Evolutionary conservation across 805 yeast species (phyloP).

Genomic region (Blastobotrys mokoenaii): DNA sequence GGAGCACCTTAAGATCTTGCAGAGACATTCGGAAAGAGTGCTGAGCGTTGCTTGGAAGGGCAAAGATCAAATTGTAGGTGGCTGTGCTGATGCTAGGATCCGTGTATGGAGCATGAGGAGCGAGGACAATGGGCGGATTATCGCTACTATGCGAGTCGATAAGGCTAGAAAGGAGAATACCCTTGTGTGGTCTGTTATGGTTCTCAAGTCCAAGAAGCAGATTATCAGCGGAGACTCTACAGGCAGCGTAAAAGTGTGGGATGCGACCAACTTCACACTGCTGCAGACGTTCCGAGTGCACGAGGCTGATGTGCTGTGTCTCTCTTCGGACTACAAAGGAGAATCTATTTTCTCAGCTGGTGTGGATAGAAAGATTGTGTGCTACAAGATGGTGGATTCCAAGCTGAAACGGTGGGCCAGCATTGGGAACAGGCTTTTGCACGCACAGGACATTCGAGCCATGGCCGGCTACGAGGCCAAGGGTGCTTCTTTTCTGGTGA

Average conservation of each 20-base stretch:
- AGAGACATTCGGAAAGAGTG: slow-evolving; percentile 77
- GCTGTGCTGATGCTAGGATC: slow-evolving; percentile 90
- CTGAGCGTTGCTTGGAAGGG: slow-evolving; percentile 70
- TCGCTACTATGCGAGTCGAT: slow-evolving; percentile 86
- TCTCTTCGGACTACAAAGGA: slow-evolving; percentile 53
- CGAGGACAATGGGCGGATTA: slow-evolving; percentile 47
- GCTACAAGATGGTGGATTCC: slow-evolving; percentile 45
- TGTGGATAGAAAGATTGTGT: slow-evolving; percentile 84
- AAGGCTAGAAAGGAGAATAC: slow-evolving; percentile 80
- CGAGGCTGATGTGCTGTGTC: slow-evolving; percentile 81
- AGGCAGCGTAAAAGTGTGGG: slow-evolving; percentile 92
- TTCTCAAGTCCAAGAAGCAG: slow-evolving; percentile 55
- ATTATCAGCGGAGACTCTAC: slow-evolving; percentile 96
- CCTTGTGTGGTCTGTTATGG: slow-evolving; percentile 78
- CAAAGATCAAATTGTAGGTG: slow-evolving; percentile 66
- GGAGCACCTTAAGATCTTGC: slow-evolving; percentile 67
- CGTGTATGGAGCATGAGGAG: slow-evolving; percentile 64
- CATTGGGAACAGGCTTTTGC: slow-evolving; percentile 67
- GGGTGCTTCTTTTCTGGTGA: slow-evolving; percentile 52
- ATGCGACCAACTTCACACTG: slow-evolving; percentile 62
- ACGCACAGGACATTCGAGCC: slow-evolving; percentile 77
- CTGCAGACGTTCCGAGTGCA: slow-evolving; percentile 76
- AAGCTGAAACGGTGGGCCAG: slow-evolving; percentile 60
- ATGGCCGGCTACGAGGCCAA: slow-evolving; percentile 47
- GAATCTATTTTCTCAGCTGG: slow-evolving; percentile 78